Evolutionary conservation across 805 yeast species (phyloP).

Genomic region (Blastobotrys peoriensis): DNA sequence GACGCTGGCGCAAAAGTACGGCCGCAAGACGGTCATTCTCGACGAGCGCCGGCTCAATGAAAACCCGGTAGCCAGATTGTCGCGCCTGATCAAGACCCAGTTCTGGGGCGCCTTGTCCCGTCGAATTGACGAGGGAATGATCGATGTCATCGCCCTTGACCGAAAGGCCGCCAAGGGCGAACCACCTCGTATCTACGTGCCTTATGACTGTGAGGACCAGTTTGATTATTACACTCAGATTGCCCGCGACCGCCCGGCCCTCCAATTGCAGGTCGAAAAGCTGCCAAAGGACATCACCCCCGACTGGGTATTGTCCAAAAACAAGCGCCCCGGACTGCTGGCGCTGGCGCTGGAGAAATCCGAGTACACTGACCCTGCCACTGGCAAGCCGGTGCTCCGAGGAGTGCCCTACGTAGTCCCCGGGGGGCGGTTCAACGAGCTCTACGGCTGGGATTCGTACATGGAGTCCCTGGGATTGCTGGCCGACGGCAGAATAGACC

Average conservation of each 20-base stretch:
- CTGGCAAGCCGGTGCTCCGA: slow-evolving; percentile 41
- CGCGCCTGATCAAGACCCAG: slow-evolving; percentile 63
- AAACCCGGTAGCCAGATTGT: slow-evolving; percentile 75
- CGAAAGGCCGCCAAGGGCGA: slow-evolving; percentile 56
- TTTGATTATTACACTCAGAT: slow-evolving; percentile 58
- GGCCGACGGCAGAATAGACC: slow-evolving; percentile 54
- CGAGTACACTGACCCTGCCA: slow-evolving; percentile 17
- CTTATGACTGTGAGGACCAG: slow-evolving; percentile 63
- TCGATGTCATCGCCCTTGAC: slow-evolving; percentile 69
- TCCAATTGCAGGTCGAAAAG: slow-evolving; percentile 64
- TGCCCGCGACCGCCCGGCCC: slow-evolving; percentile 47
- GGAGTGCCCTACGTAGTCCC: slow-evolving; percentile 84
- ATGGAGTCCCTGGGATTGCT: slow-evolving; percentile 83
- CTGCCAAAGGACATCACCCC: slow-evolving; percentile 72
- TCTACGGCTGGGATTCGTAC: slow-evolving; percentile 98
- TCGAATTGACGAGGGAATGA: slow-evolving; percentile 52
- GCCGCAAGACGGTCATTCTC: slow-evolving; percentile 67
- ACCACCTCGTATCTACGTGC: slow-evolving; percentile 69
- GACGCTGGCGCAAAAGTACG: slow-evolving; percentile 76
- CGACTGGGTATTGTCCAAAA: slow-evolving; percentile 68
- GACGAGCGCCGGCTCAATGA: slow-evolving; percentile 82
- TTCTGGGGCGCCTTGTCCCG: slow-evolving; percentile 82
- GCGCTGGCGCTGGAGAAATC: slow-evolving; percentile 69
- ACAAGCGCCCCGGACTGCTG: slow-evolving; percentile 77
- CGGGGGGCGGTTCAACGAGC: slow-evolving; percentile 94